phyloP scores from a whole-genome alignment of 768 basidiomycete species.

The Paxillus rubicundulus region DNA sequence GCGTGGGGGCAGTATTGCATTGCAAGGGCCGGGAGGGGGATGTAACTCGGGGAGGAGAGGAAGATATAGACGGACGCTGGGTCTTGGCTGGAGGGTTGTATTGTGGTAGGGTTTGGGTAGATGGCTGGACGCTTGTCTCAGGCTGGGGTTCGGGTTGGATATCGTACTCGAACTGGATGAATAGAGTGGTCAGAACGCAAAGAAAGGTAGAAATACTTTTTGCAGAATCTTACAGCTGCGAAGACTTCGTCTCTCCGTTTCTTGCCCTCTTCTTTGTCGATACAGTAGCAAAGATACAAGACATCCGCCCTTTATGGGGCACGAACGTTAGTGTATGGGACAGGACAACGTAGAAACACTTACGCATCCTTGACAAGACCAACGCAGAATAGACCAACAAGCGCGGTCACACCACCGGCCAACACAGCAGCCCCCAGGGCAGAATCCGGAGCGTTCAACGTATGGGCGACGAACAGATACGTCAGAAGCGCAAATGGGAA shows the following conservation, averaged over 20 bases:
- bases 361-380: slow-evolving; percentile 77
- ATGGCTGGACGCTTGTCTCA: slow-evolving; percentile 11
- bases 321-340: background rate
- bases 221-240: slow-evolving; percentile 43
- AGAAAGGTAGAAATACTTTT: background rate
- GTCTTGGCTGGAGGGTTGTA: slow-evolving; percentile 7
- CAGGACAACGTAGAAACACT: slow-evolving; percentile 23
- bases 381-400: slow-evolving; percentile 81
- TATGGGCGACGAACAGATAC: slow-evolving; percentile 88
- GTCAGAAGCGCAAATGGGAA: slow-evolving; percentile 79
- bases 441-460: slow-evolving; percentile 62
- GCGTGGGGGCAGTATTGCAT: slow-evolving; percentile 1
- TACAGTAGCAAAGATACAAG: slow-evolving; percentile 64
- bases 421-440: slow-evolving; percentile 75
- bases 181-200: slow-evolving; percentile 3
- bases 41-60: slow-evolving; percentile 13
- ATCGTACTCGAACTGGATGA: slow-evolving; percentile 41
- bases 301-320: slow-evolving; percentile 50
- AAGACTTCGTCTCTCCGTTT: slow-evolving; percentile 52
- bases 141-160: slow-evolving; percentile 19
- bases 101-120: slow-evolving; percentile 10
- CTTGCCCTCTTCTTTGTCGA: slow-evolving; percentile 56
- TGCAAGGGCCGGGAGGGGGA: slow-evolving; percentile 11
- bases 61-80: slow-evolving; percentile 2
- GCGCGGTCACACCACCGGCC: slow-evolving; percentile 74